Evolutionary conservation across 768 basidiomycete genomes (phyloP), one percentile per base, ranked within the genome.

Genomic region (Suillus occidentalis): DNA sequence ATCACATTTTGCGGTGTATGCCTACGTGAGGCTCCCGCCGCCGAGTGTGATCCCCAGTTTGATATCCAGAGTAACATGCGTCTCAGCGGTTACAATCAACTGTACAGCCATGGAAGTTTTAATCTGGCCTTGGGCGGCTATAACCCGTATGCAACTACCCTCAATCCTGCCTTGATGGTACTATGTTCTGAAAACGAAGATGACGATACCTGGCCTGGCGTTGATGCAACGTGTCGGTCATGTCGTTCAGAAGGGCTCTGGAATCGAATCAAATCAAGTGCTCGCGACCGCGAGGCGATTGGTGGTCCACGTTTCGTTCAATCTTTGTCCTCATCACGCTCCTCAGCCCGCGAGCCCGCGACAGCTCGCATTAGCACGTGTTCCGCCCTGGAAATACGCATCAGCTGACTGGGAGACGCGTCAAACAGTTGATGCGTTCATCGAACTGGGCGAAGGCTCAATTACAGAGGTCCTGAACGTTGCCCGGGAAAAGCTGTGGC

Each of bases 401-500:
- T 69, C 75, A 47, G 69, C 71, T 0, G 89, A 91, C 68, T 89
- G 87, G 88, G 89, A 90, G 72, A 85, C 85, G 55, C 82, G 88
- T 52, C 86, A 87, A 68, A 81, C 82, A 10, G 81, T 92, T 14
- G 89, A 89, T 60, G 83, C 83, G n/a, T 93, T 90, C 76, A 75
- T 92, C 45, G 90, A 92, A 63, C 79, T 89, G 31, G 89, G 84
- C 3, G 91, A 92, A 67, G 91, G 91, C 25, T 83, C 80, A 7
- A 83, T 92, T 65, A 69, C 72, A 52, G 87, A 90, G 55, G 87
- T 92, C 25, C 72, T 91, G 40, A 72, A 72, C 37, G 74, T 89
- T 36, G 88, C 88, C 18, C 81, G 85, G 66, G 91, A 92, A 74
- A 89, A 90, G 73, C 79, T 82, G 63, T 93, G 91, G 91, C 72